Evolutionary conservation across 2,329 filamentous ascomycete genomes (phyloP).

Genomic region (Ceratocystis cacaofunesta): DNA sequence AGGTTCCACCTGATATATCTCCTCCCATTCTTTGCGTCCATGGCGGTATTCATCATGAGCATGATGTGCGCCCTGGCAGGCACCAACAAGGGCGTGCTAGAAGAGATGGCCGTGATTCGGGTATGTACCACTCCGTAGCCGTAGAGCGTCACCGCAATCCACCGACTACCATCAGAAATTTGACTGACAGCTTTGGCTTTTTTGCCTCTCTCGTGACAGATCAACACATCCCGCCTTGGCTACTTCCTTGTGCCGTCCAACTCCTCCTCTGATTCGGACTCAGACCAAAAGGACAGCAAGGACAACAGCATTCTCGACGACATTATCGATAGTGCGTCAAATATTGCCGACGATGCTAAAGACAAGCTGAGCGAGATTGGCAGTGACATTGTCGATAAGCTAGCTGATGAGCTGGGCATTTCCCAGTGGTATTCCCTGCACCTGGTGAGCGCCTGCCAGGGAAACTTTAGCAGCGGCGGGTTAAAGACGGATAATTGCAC

Average conservation of each 20-base stretch:
- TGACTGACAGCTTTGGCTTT: background rate
- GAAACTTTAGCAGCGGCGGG: slow-evolving; percentile 29
- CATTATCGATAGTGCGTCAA: slow-evolving; percentile 18
- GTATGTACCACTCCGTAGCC: slow-evolving; percentile 20
- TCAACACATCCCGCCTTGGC: slow-evolving; percentile 13
- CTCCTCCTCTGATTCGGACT: slow-evolving; percentile 20
- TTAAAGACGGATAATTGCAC: slow-evolving; percentile 34
- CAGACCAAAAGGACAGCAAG: slow-evolving; percentile 19
- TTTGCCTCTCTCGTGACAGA: background rate
- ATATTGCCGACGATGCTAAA: slow-evolving; percentile 17
- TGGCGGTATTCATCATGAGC: slow-evolving; percentile 28
- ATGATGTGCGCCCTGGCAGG: slow-evolving; percentile 30
- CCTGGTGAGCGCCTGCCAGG: slow-evolving; percentile 34
- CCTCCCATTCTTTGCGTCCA: slow-evolving; percentile 26
- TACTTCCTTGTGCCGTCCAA: slow-evolving; percentile 16
- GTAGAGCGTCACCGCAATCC: background rate
- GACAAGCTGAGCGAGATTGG: slow-evolving; percentile 22
- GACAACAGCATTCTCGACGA: slow-evolving; percentile 22
- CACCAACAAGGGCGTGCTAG: slow-evolving; percentile 29
- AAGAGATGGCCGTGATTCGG: slow-evolving; percentile 29
- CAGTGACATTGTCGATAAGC: slow-evolving; percentile 28
- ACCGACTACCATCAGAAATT: slow-evolving; percentile 11
- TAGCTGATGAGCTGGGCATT: slow-evolving; percentile 32
- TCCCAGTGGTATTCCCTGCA: slow-evolving; percentile 39
- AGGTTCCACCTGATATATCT: slow-evolving; percentile 23